These are phyloP conservation scores for Diatrype stigma DNA, from an alignment of 2,329 filamentous ascomycete species.

Conservation along the genomic window DNA sequence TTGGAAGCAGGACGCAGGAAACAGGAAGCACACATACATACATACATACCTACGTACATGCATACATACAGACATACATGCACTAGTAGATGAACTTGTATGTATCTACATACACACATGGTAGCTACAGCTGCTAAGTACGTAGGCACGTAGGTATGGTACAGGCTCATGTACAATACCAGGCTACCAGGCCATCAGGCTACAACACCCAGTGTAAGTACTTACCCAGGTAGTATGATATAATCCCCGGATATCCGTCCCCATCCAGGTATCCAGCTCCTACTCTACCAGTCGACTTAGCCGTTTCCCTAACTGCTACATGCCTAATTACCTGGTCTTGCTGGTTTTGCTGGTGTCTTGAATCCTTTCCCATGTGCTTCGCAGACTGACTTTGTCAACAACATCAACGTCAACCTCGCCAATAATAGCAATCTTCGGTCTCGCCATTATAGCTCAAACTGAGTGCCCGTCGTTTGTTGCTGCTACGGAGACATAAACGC, in stretches of 20 bases:
- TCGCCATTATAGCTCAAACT: neutral
- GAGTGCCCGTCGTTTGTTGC: neutral
- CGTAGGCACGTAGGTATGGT: too few relatives aligned
- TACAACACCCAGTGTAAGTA: neutral
- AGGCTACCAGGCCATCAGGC: neutral
- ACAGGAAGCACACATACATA: slow-evolving; percentile 2
- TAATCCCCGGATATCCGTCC: slow-evolving; percentile 7
- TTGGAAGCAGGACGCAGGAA: too few relatives aligned
- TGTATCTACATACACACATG: neutral
- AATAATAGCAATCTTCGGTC: neutral
- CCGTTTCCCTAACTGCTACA: neutral
- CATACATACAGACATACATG: neutral
- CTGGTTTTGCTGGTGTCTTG: too few relatives aligned
- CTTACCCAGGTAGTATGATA: slow-evolving; percentile 1
- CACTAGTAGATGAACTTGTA: neutral
- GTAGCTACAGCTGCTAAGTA: too few relatives aligned
- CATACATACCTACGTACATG: slow-evolving; percentile 1
- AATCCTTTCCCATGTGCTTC: too few relatives aligned
- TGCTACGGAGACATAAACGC: neutral
- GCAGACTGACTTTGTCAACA: too few relatives aligned
- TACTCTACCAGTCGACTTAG: neutral
- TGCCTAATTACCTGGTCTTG: too few relatives aligned
- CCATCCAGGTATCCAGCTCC: neutral
- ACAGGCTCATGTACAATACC: too few relatives aligned
- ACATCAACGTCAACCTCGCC: neutral